Evolutionary conservation across 305 asterid genomes (phyloP), one percentile per base, ranked within the genome.

Genomic region (Fraxinus dipetala): DNA sequence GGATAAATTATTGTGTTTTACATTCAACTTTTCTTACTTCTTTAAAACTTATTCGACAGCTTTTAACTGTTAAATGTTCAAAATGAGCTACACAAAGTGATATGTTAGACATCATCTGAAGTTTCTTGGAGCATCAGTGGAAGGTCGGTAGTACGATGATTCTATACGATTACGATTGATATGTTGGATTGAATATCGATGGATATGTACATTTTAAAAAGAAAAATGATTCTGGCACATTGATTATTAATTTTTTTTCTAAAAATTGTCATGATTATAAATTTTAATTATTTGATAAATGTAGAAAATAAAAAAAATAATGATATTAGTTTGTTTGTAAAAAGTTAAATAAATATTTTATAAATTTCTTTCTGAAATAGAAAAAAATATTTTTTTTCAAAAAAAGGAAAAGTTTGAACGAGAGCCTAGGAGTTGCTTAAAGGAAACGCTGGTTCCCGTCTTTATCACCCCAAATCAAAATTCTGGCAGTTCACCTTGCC

Each of bases 391-490:
- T 36, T 36, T 6, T 34, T 31, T 31, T 8, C 8, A 6, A 56
- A 18, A 18, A 16, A 16, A n/a, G 18, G 1, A 10, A 7, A 8
- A 20, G 6, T 9, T 63, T 24, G 72, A 8, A 22, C 13, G 1
- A 59, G 72, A 22, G 10, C 34, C 6, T 26, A 3, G 6, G 35
- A 63, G 2, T 2, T 65, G 73, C 73, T 9, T 65, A 11, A 65
- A 65, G 20, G 73, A 65, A 11, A 65, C 73, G 73, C 73, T 65
- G 73, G 73, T 26, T 65, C 76, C 34, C 56, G 75, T 51, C 59
- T 76, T 54, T 69, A 24, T 31, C 83, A 32, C 10, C 56, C 31
- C 26, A 65, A 74, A 32, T 76, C 65, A 18, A 56, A 51, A 65
- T 65, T 24, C 36, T 65, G 20, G 18, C 73, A 24, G 73, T 65